Evolutionary conservation across 495 filamentous ascomycete species (phyloP), one percentile per base, ranked within the genome.

Genomic region (Aspergillus saccharolyticus): DNA sequence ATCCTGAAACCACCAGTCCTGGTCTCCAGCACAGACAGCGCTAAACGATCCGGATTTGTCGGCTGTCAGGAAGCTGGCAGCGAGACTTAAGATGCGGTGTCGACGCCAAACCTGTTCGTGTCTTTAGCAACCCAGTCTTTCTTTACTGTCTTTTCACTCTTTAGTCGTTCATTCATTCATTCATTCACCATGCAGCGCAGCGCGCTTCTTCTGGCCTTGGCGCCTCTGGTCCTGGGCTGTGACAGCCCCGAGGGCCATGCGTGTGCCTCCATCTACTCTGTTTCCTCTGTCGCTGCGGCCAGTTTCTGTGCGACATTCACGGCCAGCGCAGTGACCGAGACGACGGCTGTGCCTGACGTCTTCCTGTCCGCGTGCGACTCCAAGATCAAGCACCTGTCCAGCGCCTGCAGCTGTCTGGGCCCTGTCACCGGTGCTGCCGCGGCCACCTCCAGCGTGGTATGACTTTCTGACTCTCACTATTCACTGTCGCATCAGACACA

Each of bases 261-360:
- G 3, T 70, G 68, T 62, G 62, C 68, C 44, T 60, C 66, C 18
- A 60, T 65, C 42, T 70, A 65, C 52, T 66, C 66, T 44, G 66
- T 66, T 24, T 70, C 68, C 8, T 60, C 61, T 16, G 57, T 59
- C 9, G 65, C 53, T 15, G 67, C 67, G 25, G 57, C 63, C 6
- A 64, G 48, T n/a, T 70, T 70, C 54, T 70, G 67, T 42, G 61
- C 64, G 21, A 67, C 67, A 22, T 70, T 70, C 55, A 70, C 67
- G 30, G 65, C 67, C 30, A 63, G 63, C 33, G 46, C 55, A 8
- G 64, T 66, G 57, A 66, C 65, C 15, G 67, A 57, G 14, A 64
- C 67, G 30, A 67, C 67, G 3, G 65, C 50, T 4, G 57, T 70
- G 6, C 67, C 67, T 2, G 49, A 42, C 43, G 59, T 24, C 4